A percentile compares a stretch with the other conserved stretches of the same genome.
Evolutionary conservation across 139 green algal genomes (phyloP).

Genomic region (Chlamydomonas schloesseri): DNA sequence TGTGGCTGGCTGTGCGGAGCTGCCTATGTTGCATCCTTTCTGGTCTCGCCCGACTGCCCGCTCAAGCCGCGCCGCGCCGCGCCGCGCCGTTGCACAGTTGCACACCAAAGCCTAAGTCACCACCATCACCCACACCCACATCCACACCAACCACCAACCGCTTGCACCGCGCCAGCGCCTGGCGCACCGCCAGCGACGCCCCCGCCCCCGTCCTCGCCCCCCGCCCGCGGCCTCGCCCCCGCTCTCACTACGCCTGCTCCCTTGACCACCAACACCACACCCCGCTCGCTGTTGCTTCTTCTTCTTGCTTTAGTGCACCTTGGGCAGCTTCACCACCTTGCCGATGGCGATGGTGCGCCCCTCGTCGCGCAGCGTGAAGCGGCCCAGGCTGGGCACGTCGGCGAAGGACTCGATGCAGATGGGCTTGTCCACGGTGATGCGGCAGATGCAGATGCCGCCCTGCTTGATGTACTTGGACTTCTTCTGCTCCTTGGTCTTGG

Average conservation of each 20-base stretch:
- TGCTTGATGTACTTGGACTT: constrained; percentile 87
- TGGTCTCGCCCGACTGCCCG: too few species aligned
- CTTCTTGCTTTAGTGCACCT: constrained; percentile 61
- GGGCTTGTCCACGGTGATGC: constrained; percentile 78
- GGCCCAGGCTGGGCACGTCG: constrained; percentile 83
- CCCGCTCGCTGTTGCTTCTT: constrained; percentile 98
- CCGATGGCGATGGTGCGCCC: constrained; percentile 96
- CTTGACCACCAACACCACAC: constrained; percentile 81
- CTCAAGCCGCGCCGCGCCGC: too few species aligned
- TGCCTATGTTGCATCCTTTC: too few species aligned
- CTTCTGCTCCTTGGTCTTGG: constrained; percentile 89
- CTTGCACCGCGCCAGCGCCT: constrained; percentile 83
- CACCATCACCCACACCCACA: too few species aligned
- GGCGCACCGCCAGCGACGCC: constrained; percentile 77
- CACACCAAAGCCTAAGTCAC: too few species aligned
- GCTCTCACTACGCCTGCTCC: too few species aligned
- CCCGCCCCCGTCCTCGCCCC: too few species aligned
- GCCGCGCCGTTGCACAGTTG: too few species aligned
- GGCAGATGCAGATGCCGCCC: constrained; percentile 67
- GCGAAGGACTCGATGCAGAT: constrained; percentile 94
- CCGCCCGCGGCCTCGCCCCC: too few species aligned
- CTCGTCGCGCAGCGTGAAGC: constrained; percentile 96
- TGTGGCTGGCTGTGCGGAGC: too few species aligned
- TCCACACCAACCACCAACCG: constrained; percentile 34
- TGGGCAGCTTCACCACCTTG: constrained; percentile 92